Evolutionary conservation across 495 filamentous ascomycete species (phyloP).

Genomic region (Penicillium daleae): DNA sequence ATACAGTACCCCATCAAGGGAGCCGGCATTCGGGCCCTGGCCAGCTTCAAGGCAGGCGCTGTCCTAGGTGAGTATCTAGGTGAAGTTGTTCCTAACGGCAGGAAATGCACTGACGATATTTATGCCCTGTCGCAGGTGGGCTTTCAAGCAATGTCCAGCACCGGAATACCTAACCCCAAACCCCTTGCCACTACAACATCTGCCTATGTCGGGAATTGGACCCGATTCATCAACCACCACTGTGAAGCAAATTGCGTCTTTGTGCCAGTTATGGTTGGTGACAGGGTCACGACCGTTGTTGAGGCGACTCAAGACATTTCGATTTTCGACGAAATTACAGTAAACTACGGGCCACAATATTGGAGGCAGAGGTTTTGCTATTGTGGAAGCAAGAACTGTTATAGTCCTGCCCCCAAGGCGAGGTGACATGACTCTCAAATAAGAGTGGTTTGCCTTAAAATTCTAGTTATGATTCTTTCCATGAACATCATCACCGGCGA

Average conservation of each 20-base stretch:
- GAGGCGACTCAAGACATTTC: constrained; percentile 31
- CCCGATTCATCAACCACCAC: constrained; percentile 75
- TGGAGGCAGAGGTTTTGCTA: constrained; percentile 24
- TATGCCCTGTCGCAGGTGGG: background rate
- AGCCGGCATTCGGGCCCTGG: constrained; percentile 39
- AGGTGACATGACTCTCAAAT: background rate
- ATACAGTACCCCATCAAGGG: constrained; percentile 34
- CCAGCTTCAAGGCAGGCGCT: constrained; percentile 26
- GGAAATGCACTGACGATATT: background rate
- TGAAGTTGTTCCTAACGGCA: constrained; percentile 22
- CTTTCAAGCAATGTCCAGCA: background rate
- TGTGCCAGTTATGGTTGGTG: constrained; percentile 24
- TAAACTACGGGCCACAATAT: constrained; percentile 37
- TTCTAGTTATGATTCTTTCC: too few relatives aligned
- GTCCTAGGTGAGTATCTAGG: constrained; percentile 41
- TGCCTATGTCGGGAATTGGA: constrained; percentile 49
- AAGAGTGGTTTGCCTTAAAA: background rate
- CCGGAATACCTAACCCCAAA: background rate
- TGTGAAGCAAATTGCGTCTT: constrained; percentile 58
- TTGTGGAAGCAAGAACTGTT: constrained; percentile 24
- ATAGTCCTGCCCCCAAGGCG: background rate
- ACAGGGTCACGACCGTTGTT: constrained; percentile 24
- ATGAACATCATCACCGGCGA: too few relatives aligned
- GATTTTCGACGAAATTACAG: constrained; percentile 40
- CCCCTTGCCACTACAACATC: background rate